Evolutionary conservation across 2,329 filamentous ascomycete species (phyloP).

Genomic region (Chalara sp.): DNA sequence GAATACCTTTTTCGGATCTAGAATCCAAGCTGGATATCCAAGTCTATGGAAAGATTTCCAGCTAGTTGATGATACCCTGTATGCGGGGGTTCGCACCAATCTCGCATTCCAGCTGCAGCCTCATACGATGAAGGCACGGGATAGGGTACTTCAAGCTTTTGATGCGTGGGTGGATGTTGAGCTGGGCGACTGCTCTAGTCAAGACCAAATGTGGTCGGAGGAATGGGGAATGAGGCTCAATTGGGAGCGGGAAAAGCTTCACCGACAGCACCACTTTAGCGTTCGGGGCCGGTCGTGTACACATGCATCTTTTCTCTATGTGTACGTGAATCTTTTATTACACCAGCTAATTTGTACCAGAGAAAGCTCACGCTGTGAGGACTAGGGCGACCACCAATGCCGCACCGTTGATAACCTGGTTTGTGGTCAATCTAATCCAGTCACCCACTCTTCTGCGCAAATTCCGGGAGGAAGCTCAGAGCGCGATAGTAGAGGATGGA

Average conservation of each 20-base stretch:
- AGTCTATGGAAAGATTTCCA: not conserved
- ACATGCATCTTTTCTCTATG: not conserved
- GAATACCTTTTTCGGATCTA: not conserved
- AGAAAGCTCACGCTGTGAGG: no score
- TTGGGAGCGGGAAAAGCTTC: not conserved
- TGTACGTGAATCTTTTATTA: not conserved
- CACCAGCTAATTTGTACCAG: no score
- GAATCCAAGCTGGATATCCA: not conserved
- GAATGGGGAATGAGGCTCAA: not conserved
- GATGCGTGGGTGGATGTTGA: not conserved
- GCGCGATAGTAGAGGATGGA: not conserved
- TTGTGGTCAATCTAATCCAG: not conserved
- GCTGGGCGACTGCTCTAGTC: not conserved
- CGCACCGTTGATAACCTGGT: not conserved
- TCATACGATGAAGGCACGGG: not conserved
- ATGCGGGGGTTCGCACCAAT: not conserved
- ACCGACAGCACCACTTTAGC: not conserved
- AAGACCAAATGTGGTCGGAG: not conserved
- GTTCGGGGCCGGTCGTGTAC: not conserved
- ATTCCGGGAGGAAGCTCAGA: not conserved
- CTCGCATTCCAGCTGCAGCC: not conserved
- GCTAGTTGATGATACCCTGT: not conserved
- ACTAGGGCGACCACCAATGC: not conserved
- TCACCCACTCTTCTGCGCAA: not conserved
- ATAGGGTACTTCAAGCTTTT: not conserved